Base-by-base conservation (phyloP, 768 basidiomycete species). In the Pleurotus tuoliensis region DNA sequence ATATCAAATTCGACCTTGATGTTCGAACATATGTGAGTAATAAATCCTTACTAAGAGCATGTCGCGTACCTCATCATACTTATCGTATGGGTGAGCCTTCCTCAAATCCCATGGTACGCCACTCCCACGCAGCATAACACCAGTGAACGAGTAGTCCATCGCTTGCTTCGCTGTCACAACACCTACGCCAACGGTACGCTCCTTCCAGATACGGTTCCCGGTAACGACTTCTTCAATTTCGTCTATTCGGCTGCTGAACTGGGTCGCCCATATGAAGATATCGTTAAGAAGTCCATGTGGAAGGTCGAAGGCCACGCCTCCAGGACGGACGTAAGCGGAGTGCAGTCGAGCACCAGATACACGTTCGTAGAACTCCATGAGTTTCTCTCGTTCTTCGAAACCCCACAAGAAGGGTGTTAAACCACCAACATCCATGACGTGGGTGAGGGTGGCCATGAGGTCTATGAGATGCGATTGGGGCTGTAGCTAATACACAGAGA, bases 361-460 rank as follows among this genome's bases (percentile, higher is more conserved):
- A 56, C 96, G 94, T 74, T 99, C 96, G 71, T 99, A 99, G 75
- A 98, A 99, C 69, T 99, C 96, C 96, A 98, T 98, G 61, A 98
- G 85, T 79, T 99, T 99, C 76, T 98, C 96, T 56, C 96, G 93
- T 73, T 99, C 96, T 73, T 98, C 96, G 80, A 98, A 98, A 64
- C 96, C 96, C 94, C 96, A 99, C 27, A 99, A 79, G 87, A 98
- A 99, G 38, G 96, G 96, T 2, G 96, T 99, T 8, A 99, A 83
- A 57, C 93, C 96, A 69, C 96, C 96, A 60, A 99, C 96, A 66
- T 99, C 94, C 91, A 94, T 94, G 52, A 91, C 88, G 71, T 95
- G 93, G 1, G 95, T 92, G 41, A 99, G 82, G 58, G 98, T 81
- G 59, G 96, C 96, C 96, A 99, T 99, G 58, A 98, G 77, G 68